Percentiles rank a stretch among this genome's conserved stretches.
Evolutionary conservation across 2,329 filamentous ascomycete species (phyloP).

Genomic region (Nothophaeocryptopus gaeumannii): DNA sequence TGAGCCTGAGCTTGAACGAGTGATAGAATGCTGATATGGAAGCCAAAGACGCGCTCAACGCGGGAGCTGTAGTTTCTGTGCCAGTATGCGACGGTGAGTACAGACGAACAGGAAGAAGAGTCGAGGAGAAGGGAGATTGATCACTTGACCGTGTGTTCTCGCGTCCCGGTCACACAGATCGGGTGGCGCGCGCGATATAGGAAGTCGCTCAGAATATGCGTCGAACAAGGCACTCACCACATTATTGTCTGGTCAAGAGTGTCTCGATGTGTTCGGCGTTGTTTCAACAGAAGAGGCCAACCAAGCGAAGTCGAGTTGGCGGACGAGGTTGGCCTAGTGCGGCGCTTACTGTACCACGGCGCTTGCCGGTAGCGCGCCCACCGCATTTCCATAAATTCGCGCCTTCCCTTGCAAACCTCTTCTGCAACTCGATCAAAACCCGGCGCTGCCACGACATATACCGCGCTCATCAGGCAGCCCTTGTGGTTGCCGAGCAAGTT

Average conservation of each 20-base stretch:
- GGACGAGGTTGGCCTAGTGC: neutral
- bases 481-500: conserved; percentile 29
- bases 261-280: neutral
- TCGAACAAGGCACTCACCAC: neutral
- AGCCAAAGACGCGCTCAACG: too few relatives aligned
- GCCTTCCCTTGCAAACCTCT: conserved; percentile 27
- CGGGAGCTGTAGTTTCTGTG: too few relatives aligned
- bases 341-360: neutral
- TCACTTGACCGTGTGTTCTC: too few relatives aligned
- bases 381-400: conserved; percentile 3
- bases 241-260: conserved; percentile 6
- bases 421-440: conserved; percentile 55
- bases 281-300: neutral
- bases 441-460: conserved; percentile 69
- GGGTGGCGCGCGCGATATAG: too few relatives aligned
- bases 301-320: neutral
- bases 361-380: conserved; percentile 4
- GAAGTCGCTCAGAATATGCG: too few relatives aligned
- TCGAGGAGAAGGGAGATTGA: too few relatives aligned
- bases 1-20: too few relatives aligned
- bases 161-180: too few relatives aligned
- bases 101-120: too few relatives aligned
- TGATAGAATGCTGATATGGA: too few relatives aligned
- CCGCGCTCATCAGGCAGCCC: conserved; percentile 27
- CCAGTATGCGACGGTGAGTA: too few relatives aligned